These are phyloP conservation scores for Yamadazyma dushanensis DNA, from an alignment of 1,139 yeast species.

Conservation along the genomic window DNA sequence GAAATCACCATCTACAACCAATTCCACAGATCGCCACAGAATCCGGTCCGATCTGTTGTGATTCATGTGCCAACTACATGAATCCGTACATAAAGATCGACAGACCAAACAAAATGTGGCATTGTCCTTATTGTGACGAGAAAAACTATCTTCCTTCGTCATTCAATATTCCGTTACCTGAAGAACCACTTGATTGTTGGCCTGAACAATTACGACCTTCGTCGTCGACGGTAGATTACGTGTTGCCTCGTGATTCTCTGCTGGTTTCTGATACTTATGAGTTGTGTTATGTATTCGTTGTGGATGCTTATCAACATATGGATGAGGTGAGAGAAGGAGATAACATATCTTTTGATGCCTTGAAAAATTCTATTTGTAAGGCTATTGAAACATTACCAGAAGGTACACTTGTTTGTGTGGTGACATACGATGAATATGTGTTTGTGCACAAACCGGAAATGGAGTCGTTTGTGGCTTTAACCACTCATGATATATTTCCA, in stretches of 20 bases:
- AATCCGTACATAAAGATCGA: slow-evolving; percentile 34
- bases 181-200: slow-evolving; percentile 21
- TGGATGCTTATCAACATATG: slow-evolving; percentile 32
- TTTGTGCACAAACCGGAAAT: slow-evolving; percentile 21
- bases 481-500: slow-evolving; percentile 6
- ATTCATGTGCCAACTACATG: slow-evolving; percentile 27
- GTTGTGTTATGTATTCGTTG: slow-evolving; percentile 19
- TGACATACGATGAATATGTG: slow-evolving; percentile 33
- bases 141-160: slow-evolving; percentile 23
- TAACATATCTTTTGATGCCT: slow-evolving; percentile 17
- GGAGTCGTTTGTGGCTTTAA: slow-evolving; percentile 5
- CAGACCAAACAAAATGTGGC: slow-evolving; percentile 35
- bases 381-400: slow-evolving; percentile 23
- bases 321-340: slow-evolving; percentile 19
- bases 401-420: slow-evolving; percentile 24
- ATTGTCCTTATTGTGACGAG: slow-evolving; percentile 40
- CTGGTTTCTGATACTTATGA: slow-evolving; percentile 2
- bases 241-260: slow-evolving; percentile 26
- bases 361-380: slow-evolving; percentile 19
- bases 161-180: slow-evolving; percentile 19
- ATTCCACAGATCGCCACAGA: slow-evolving; percentile 6
- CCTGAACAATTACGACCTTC: slow-evolving; percentile 28
- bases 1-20: slow-evolving; percentile 8
- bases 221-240: slow-evolving; percentile 28
- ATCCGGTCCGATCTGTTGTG: slow-evolving; percentile 23